Evolutionary conservation across 2,329 filamentous ascomycete species (phyloP).

Genomic region (Botrytis elliptica): DNA sequence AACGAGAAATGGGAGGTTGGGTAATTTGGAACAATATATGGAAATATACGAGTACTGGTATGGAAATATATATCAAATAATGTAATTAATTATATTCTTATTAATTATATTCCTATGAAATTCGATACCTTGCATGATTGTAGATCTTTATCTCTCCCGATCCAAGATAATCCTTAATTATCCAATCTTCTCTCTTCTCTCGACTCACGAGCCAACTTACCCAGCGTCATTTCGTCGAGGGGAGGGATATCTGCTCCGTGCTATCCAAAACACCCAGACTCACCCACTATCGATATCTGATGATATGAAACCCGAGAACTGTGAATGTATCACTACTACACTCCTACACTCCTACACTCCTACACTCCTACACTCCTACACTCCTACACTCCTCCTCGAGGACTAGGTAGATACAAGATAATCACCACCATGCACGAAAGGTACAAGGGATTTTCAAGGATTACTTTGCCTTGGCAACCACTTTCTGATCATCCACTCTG

Average conservation of each 20-base stretch:
- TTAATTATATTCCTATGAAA: too few species aligned
- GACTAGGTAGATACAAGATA: neutral
- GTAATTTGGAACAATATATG: too few species aligned
- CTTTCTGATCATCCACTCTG: neutral
- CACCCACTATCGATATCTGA: neutral
- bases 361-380: neutral
- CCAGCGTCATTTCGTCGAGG: neutral
- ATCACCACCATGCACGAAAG: neutral
- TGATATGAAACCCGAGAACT: neutral
- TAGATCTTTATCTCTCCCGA: neutral
- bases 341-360: too few species aligned
- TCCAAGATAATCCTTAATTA: too few species aligned
- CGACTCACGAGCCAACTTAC: neutral
- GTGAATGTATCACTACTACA: neutral
- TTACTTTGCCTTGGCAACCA: conserved; percentile 9
- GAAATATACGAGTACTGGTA: too few species aligned
- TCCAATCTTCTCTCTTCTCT: neutral
- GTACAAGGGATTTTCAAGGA: neutral
- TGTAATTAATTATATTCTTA: neutral
- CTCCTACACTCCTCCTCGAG: neutral
- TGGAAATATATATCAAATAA: neutral
- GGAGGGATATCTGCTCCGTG: neutral
- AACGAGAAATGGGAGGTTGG: neutral
- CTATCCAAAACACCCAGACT: neutral
- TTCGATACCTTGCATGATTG: neutral